Base-by-base conservation (phyloP, 1,284 basidiomycete genomes). In the Irpex sp. region DNA sequence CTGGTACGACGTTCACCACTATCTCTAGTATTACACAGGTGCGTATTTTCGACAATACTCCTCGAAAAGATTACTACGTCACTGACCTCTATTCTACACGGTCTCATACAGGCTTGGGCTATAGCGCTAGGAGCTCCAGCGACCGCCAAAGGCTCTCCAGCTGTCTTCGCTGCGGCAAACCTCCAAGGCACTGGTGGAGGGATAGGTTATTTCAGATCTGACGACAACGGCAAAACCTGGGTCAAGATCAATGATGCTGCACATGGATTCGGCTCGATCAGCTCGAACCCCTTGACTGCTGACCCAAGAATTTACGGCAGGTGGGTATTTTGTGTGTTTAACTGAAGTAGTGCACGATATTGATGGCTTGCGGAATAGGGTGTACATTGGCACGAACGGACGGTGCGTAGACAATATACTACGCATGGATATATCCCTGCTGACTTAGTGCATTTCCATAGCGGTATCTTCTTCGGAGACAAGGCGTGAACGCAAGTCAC, bases 301-400 rank as follows among this genome's bases (percentile, higher is more conserved):
- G 86, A 88, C 67, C 79, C 79, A 7, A 77, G 82, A 59, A 76
- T 81, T 19, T 85, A 85, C 67, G 82, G 83, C 54, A 79, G 84
- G 84, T 83, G 61, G 69, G 78, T 71, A 3, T 3, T 13, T 13
- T 7, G 47, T 3, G 17, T 59, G 34, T 8, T 40, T 21, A 37
- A 13, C 11, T 47, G 7, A 8, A 9, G n/a, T 4, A n/a, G 55
- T 66, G 36, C 13, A 21, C 4, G 13, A n/a, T 13, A 26, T 26
- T 26, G 26, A 26, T 57, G 13, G 4, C 48, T 37, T 6, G 37
- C 5, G 2, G 8, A n/a, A 19, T 64, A 85, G 85, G 21, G 85
- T 87, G 1, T 88, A 87, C 68, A 80, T 88, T 56, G 86, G 86
- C 3, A 87, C 86, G 1, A 87, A 87, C 66, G 86, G 86, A 37